Conservation (phyloP, 768 basidiomycete genomes). For the Leccinum longicurvipes region DNA sequence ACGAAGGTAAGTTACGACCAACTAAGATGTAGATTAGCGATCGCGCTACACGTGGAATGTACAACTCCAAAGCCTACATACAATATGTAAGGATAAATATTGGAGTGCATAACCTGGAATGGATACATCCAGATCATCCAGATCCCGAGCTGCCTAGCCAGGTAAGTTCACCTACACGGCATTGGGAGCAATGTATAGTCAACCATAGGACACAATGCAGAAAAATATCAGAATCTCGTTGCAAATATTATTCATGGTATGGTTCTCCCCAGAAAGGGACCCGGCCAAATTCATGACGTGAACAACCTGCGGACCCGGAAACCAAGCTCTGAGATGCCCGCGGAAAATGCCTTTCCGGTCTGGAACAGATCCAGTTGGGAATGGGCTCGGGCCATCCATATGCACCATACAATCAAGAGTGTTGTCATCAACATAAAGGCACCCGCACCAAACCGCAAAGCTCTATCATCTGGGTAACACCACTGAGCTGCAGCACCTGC, state of each 20-base stretch:
- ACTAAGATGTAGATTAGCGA: too few species aligned
- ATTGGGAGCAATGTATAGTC: too few species aligned
- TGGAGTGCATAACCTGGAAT: too few species aligned
- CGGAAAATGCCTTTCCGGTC: background rate
- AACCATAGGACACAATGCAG: too few species aligned
- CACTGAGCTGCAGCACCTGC: conserved; percentile 24
- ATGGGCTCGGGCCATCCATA: conserved; percentile 29
- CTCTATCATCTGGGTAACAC: conserved; percentile 6
- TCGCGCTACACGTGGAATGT: too few species aligned
- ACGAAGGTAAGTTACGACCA: too few species aligned
- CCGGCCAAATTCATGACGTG: background rate
- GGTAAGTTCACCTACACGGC: too few species aligned
- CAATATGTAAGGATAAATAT: too few species aligned
- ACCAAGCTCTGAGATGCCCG: background rate
- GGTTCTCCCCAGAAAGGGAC: background rate
- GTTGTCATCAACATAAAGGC: conserved; percentile 25
- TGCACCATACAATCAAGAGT: conserved; percentile 42
- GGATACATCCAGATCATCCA: too few species aligned
- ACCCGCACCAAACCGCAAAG: conserved; percentile 28
- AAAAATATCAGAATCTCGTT: too few species aligned
- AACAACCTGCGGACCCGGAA: background rate
- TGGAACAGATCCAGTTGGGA: background rate
- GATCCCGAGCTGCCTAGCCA: too few species aligned
- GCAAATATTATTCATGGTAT: background rate
- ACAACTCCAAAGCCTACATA: too few species aligned